Conservation (phyloP, 345 rosid species). For the Fremontodendron californicum region DNA sequence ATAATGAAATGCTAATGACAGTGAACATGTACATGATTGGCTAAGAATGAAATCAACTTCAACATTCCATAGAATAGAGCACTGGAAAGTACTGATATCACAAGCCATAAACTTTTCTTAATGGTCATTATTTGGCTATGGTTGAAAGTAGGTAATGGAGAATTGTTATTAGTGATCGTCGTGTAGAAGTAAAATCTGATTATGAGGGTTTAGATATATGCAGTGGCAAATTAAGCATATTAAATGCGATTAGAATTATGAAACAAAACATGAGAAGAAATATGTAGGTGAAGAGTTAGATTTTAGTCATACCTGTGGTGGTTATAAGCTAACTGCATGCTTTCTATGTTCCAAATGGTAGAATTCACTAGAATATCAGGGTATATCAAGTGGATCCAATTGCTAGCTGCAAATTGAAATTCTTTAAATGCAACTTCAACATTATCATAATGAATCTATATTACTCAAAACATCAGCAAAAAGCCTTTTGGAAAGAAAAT, state of each 20-base stretch:
- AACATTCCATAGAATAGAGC: neutral
- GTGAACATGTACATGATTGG: conserved; percentile 7
- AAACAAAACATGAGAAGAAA: neutral
- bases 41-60: conserved; percentile 1
- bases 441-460: neutral
- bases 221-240: neutral
- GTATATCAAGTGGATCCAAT: neutral
- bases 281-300: neutral
- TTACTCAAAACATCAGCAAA: neutral
- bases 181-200: neutral
- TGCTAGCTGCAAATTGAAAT: conserved; percentile 1
- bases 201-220: neutral
- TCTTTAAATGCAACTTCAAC: neutral
- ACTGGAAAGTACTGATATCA: neutral
- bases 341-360: conserved; percentile 3
- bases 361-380: neutral
- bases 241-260: neutral
- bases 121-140: neutral
- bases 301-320: neutral
- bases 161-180: neutral
- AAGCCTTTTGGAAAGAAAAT: neutral
- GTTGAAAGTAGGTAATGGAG: neutral
- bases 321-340: neutral
- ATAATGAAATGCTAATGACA: conserved; percentile 9
- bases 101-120: neutral